Base-by-base conservation (phyloP, 768 basidiomycete species). In the Phlebiopsis flavidoalba region DNA sequence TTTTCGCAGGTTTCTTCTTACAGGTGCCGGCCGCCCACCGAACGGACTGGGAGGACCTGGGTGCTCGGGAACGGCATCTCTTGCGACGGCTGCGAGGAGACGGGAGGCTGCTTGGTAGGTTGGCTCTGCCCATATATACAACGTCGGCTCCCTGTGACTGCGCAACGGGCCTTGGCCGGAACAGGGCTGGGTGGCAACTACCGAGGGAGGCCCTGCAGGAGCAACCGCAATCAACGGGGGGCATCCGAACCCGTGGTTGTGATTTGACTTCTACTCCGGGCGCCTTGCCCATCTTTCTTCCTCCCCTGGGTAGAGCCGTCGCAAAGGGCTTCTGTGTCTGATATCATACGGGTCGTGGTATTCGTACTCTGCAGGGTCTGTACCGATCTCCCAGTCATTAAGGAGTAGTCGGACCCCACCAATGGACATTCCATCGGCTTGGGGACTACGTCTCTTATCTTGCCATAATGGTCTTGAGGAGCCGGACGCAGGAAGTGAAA, bases 31-130 rank as follows among this genome's bases (percentile, higher is more conserved):
- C 45, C 88, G 79, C 22, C 88, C 88, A 36, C 90, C 91, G 72
- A 84, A 84, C 0, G 79, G 82, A 2, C 91, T 4, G 90, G 83
- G 10, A 90, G 70, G 7, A 86, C 72, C 69, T 93, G 91, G 1
- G 91, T 93, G 63, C 82, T 91, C 37, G 77, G 72, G 73, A 83
- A 74, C 15, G 73, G 63, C 22, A 43, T 55, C 17, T 79, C 78
- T 62, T 87, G 84, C 17, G 75, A 74, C 26, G 63, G 40, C 22
- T 47, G 48, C n/a, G 53, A 51, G 8, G 49, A 22, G 1, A 35
- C 21, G 11, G 40, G 26, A 12, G 64, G 53, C 12, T 63, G 46
- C 37, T 22, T 26, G 6, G 60, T 52, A 33, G 66, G 64, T 57
- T 72, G 67, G 47, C 66, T n/a, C n/a, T 66, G 31, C 61, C 58